These are phyloP conservation scores for Adansonia gregorii DNA, from an alignment of 441 rosid genomes.

Conservation along the genomic window DNA sequence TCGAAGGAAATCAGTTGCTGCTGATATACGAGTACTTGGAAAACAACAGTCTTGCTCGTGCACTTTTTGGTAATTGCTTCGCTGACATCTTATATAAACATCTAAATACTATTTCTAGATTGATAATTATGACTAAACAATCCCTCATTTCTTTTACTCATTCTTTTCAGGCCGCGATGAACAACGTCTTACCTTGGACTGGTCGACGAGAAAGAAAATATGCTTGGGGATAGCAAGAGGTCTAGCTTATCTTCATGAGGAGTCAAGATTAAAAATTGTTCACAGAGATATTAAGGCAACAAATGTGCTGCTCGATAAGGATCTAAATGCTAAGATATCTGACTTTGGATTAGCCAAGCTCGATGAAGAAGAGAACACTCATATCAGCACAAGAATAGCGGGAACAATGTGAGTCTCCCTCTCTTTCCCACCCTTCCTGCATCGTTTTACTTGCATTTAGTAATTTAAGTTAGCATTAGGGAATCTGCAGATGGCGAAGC, in stretches of 20 bases:
- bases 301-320: constrained; percentile 78
- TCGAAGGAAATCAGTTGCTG: constrained; percentile 83
- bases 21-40: constrained; percentile 75
- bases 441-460: neutral
- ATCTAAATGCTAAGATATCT: constrained; percentile 69
- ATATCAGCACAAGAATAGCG: constrained; percentile 78
- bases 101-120: neutral
- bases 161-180: constrained; percentile 48
- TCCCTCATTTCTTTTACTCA: neutral
- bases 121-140: neutral
- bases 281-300: constrained; percentile 85
- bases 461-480: too few relatives aligned
- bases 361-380: constrained; percentile 82
- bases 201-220: constrained; percentile 68
- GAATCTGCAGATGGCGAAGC: neutral
- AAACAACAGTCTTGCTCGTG: constrained; percentile 78
- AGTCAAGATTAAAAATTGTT: constrained; percentile 78
- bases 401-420: constrained; percentile 52
- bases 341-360: constrained; percentile 90
- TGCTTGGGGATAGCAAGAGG: constrained; percentile 73
- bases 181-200: constrained; percentile 50
- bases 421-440: neutral
- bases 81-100: neutral
- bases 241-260: constrained; percentile 77
- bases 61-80: constrained; percentile 61